Conservation (phyloP, 768 basidiomycete genomes). For the Russula sp. region DNA sequence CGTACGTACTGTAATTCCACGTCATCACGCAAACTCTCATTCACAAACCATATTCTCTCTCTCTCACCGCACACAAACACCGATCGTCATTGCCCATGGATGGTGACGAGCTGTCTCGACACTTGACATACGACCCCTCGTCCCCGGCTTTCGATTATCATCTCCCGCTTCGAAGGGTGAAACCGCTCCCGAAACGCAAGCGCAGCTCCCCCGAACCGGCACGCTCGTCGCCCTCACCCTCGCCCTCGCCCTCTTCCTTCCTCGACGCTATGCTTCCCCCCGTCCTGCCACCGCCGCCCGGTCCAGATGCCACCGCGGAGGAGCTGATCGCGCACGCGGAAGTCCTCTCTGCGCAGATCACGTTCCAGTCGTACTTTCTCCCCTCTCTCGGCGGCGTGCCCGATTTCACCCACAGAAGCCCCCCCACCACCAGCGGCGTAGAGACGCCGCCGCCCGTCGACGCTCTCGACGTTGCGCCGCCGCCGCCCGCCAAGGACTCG, state of each 20-base stretch:
- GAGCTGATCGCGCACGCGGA: constrained; percentile 55
- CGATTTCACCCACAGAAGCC: constrained; percentile 34
- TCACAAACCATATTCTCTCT: background rate
- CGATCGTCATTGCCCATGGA: constrained; percentile 6
- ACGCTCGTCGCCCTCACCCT: background rate
- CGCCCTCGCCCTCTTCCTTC: background rate
- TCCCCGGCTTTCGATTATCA: constrained; percentile 49
- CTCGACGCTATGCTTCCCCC: constrained; percentile 26
- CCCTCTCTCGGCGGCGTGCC: constrained; percentile 47
- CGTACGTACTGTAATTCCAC: background rate
- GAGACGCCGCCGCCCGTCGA: constrained; percentile 26
- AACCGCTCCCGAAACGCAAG: constrained; percentile 73
- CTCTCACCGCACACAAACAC: background rate
- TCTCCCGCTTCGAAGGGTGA: constrained; percentile 57
- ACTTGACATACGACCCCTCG: constrained; percentile 13
- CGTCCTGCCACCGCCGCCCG: constrained; percentile 32
- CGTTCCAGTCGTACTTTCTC: constrained; percentile 58
- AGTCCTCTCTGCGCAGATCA: constrained; percentile 51
- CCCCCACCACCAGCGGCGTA: constrained; percentile 12
- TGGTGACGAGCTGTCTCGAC: constrained; percentile 15
- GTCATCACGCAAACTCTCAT: background rate
- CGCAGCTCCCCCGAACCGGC: constrained; percentile 38
- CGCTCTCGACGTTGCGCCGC: constrained; percentile 19
- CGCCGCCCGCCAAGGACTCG: constrained; percentile 38
- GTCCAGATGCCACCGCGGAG: constrained; percentile 46